Evolutionary conservation across 257 asterid species (phyloP).

Genomic region (Nicotiana undulata): DNA sequence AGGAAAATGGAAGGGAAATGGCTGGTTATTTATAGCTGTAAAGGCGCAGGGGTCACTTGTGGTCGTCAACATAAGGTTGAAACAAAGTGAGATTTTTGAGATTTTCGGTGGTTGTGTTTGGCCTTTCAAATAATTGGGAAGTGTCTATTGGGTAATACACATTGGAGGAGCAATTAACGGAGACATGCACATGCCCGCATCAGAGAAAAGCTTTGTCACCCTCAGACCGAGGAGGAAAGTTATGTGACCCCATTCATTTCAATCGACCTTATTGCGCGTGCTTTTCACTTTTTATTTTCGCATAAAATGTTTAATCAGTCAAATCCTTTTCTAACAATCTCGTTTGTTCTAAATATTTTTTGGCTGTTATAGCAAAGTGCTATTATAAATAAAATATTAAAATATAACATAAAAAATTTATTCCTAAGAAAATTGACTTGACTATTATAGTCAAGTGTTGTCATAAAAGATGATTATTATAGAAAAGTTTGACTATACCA

Average conservation of each 20-base stretch:
- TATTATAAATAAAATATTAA: no score
- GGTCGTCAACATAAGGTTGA: neutral
- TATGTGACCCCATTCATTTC: neutral
- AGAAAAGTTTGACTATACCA: no score
- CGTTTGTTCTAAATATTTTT: no score
- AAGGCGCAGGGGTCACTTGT: neutral
- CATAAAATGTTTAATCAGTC: no score
- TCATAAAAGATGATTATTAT: no score
- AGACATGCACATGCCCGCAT: constrained; percentile 5
- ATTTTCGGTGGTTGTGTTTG: neutral
- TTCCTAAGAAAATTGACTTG: no score
- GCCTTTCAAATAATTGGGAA: neutral
- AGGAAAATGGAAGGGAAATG: neutral
- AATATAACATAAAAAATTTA: no score
- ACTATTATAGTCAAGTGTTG: no score
- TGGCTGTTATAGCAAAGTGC: no score
- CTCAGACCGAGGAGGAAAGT: neutral
- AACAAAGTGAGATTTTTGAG: neutral
- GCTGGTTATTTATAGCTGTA: constrained; percentile 1
- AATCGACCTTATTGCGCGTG: neutral
- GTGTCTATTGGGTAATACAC: neutral
- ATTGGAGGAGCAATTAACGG: constrained; percentile 9
- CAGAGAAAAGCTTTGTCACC: neutral
- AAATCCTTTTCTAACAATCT: no score
- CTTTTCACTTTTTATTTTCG: neutral